These are phyloP conservation scores for Fomes fomentarius DNA, from an alignment of 1,284 basidiomycete genomes.

Conservation along the genomic window DNA sequence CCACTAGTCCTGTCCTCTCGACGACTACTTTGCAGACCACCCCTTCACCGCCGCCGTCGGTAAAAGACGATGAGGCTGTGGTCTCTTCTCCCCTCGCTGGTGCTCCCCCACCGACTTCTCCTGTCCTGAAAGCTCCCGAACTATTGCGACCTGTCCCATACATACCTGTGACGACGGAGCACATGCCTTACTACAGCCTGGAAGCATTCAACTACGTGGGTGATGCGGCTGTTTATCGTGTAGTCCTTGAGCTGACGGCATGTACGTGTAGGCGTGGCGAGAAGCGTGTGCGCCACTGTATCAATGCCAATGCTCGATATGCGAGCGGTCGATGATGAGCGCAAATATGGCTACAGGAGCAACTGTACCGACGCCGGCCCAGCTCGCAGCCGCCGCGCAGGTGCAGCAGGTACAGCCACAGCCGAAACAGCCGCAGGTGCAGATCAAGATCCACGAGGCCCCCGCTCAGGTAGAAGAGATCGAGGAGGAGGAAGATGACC, in stretches of 20 bases:
- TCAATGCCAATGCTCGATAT: slow-evolving; percentile 71
- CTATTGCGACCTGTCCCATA: slow-evolving; percentile 68
- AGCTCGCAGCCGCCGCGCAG: slow-evolving; percentile 16
- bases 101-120: slow-evolving; percentile 48
- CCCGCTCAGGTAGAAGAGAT: slow-evolving; percentile 9
- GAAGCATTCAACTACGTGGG: slow-evolving; percentile 61
- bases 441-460: slow-evolving; percentile 25
- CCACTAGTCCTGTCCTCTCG: slow-evolving; percentile 76
- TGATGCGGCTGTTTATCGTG: slow-evolving; percentile 17
- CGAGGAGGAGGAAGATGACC: slow-evolving; percentile 25
- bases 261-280: slow-evolving; percentile 59
- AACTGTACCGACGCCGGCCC: slow-evolving; percentile 19
- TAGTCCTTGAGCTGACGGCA: slow-evolving; percentile 4
- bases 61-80: slow-evolving; percentile 38
- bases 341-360: slow-evolving; percentile 43
- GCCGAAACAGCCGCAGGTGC: slow-evolving; percentile 16
- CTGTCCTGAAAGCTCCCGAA: slow-evolving; percentile 58
- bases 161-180: slow-evolving; percentile 60
- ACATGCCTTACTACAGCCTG: slow-evolving; percentile 62
- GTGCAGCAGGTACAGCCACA: slow-evolving; percentile 26
- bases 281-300: slow-evolving; percentile 73
- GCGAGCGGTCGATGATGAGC: slow-evolving; percentile 61
- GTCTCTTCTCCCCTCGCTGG: slow-evolving; percentile 30
- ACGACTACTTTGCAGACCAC: slow-evolving; percentile 75
- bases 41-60: slow-evolving; percentile 66